phyloP scores from a whole-genome alignment of 371 early-diverging fungal species.

The Ordospora colligata region DNA sequence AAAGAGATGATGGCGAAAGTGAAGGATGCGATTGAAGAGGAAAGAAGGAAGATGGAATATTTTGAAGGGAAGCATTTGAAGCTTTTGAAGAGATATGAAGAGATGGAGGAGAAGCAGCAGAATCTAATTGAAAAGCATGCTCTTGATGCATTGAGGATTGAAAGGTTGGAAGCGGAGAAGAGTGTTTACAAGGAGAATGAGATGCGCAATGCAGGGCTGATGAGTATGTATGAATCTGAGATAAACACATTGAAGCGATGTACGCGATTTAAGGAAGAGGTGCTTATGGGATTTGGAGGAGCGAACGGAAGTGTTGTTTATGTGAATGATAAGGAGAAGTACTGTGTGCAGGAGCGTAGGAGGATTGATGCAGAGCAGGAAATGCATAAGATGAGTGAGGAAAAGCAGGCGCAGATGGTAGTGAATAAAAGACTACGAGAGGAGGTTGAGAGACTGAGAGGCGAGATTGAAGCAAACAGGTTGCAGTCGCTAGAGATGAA shows the following conservation, averaged over 20 bases:
- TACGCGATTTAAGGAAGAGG: neutral
- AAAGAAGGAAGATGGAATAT: conserved; percentile 5
- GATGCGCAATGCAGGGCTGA: neutral
- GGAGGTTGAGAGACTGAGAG: neutral
- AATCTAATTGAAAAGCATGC: neutral
- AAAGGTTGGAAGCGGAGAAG: conserved; percentile 26
- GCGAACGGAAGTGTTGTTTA: neutral
- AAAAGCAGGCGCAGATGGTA: neutral
- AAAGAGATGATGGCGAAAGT: neutral
- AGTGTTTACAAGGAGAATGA: neutral
- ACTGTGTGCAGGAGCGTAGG: neutral
- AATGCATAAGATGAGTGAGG: neutral
- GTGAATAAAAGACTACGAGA: neutral
- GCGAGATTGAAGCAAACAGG: neutral
- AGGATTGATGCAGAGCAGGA: neutral
- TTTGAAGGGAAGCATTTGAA: conserved; percentile 28
- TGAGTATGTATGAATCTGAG: neutral
- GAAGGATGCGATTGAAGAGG: neutral
- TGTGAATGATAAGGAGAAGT: conserved; percentile 1
- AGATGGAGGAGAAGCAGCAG: conserved; percentile 19
- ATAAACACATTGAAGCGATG: conserved; percentile 1
- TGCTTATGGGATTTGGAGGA: neutral
- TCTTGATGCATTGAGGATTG: conserved; percentile 7
- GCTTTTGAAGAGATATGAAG: conserved; percentile 14
- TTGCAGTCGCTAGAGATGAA: neutral